Percentiles rank a stretch among this genome's conserved stretches.
Evolutionary conservation across 2,329 filamentous ascomycete species (phyloP).

Genomic region (Pseudogymnoascus sp.): DNA sequence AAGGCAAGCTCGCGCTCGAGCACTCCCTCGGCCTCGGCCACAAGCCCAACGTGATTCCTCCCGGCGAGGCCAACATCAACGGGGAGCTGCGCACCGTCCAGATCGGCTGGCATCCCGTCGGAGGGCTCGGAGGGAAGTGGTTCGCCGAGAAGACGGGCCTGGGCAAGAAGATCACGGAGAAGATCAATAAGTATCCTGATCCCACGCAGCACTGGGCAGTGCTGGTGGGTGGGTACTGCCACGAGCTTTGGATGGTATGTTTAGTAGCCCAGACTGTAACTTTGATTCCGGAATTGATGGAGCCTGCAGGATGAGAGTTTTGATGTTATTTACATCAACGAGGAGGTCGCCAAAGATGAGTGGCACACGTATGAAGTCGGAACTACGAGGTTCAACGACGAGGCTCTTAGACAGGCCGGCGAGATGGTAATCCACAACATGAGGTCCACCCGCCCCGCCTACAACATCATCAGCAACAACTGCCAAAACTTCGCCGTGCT

Average conservation of each 20-base stretch:
- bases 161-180: conserved; percentile 48
- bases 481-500: conserved; percentile 49
- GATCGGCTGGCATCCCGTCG: conserved; percentile 52
- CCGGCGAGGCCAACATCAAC: conserved; percentile 31
- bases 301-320: conserved; percentile 41
- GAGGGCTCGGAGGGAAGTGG: conserved; percentile 48
- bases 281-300: neutral
- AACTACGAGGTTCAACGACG: conserved; percentile 46
- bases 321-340: conserved; percentile 50
- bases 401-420: conserved; percentile 41
- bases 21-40: conserved; percentile 38
- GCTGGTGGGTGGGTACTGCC: conserved; percentile 46
- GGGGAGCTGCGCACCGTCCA: conserved; percentile 37
- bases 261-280: conserved; percentile 25
- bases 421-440: conserved; percentile 47
- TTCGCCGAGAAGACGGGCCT: conserved; percentile 48
- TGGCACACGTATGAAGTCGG: conserved; percentile 46
- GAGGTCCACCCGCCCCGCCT: conserved; percentile 39
- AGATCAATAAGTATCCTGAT: conserved; percentile 46
- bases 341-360: conserved; percentile 35
- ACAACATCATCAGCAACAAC: conserved; percentile 53
- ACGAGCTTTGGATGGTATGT: conserved; percentile 48
- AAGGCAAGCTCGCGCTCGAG: conserved; percentile 35
- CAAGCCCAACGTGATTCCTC: conserved; percentile 37
- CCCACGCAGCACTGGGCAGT: conserved; percentile 55